Percentiles rank a stretch among this genome's conserved stretches.
Evolutionary conservation across 352 stramenopile species (phyloP).

Genomic region (Heterotrichella gracilis): DNA sequence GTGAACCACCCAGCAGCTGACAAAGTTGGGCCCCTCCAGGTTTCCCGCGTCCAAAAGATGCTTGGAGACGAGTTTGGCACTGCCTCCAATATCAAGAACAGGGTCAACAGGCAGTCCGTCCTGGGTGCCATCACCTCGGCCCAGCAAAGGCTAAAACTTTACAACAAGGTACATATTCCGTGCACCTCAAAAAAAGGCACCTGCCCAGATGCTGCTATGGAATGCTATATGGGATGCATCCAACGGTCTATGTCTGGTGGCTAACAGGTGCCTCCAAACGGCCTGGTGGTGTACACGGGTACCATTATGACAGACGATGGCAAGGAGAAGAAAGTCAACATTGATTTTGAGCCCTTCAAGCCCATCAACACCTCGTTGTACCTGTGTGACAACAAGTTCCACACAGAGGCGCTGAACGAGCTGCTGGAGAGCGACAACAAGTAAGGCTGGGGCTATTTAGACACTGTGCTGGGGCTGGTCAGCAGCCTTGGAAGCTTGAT

Average conservation of each 20-base stretch:
- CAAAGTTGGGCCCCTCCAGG: conserved; percentile 22
- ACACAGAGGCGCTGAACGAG: conserved; percentile 81
- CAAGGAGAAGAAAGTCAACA: conserved; percentile 95
- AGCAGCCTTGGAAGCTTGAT: too few relatives aligned
- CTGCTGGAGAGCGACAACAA: conserved; percentile 90
- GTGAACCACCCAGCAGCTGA: neutral
- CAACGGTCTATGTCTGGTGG: too few relatives aligned
- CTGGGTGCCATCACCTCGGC: conserved; percentile 90
- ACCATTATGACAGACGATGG: conserved; percentile 94
- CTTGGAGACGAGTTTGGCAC: conserved; percentile 92
- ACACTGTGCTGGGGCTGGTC: too few relatives aligned
- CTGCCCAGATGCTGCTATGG: too few relatives aligned
- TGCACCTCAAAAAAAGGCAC: too few relatives aligned
- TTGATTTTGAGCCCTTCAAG: conserved; percentile 98
- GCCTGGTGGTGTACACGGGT: conserved; percentile 92
- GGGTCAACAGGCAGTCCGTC: conserved; percentile 79
- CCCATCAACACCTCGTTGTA: conserved; percentile 99
- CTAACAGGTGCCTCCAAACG: conserved; percentile 72
- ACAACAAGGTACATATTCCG: conserved; percentile 70
- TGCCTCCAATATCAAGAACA: conserved; percentile 96
- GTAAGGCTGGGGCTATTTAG: too few relatives aligned
- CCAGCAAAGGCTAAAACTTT: conserved; percentile 92
- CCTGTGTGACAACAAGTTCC: conserved; percentile 99
- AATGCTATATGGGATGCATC: neutral
- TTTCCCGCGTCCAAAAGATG: conserved; percentile 86